Percentiles rank a stretch among this genome's conserved stretches.
phyloP scores from a whole-genome alignment of 805 yeast genomes.

The Saccharomycopsis vini region DNA sequence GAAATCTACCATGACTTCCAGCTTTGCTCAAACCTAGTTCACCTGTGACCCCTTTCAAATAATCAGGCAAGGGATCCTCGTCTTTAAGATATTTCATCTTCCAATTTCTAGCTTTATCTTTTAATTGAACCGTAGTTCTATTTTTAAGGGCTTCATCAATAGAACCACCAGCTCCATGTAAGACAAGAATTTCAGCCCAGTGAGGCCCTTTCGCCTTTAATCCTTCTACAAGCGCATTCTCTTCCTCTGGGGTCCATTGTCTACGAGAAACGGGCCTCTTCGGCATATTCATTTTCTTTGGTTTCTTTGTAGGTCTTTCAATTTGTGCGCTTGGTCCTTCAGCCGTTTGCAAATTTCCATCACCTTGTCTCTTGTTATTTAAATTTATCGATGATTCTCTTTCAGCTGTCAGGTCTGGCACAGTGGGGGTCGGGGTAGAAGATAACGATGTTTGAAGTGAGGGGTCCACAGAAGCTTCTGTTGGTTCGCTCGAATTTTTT shows the following conservation, averaged over 20 bases:
- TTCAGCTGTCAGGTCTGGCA: background rate
- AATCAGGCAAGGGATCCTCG: constrained; percentile 70
- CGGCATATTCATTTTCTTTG: background rate
- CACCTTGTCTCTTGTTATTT: background rate
- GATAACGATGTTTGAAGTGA: background rate
- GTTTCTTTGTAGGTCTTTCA: background rate
- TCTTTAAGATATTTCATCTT: constrained; percentile 76
- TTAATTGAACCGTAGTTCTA: constrained; percentile 83
- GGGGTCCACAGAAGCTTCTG: background rate
- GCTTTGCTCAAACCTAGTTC: constrained; percentile 37
- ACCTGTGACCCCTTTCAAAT: constrained; percentile 79
- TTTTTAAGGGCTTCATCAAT: constrained; percentile 76
- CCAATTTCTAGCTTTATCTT: constrained; percentile 96
- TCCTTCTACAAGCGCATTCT: constrained; percentile 73
- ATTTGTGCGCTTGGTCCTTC: background rate
- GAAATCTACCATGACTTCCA: background rate
- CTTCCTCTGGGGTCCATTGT: constrained; percentile 86
- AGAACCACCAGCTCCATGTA: constrained; percentile 92
- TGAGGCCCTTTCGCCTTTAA: constrained; percentile 77
- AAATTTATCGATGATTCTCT: background rate
- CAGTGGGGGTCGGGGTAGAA: background rate
- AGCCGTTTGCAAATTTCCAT: background rate
- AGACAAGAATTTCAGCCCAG: constrained; percentile 84
- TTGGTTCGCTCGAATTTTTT: background rate
- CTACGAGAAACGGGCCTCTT: constrained; percentile 32